A percentile compares a stretch with the other conserved stretches of the same genome.
Evolutionary conservation across 345 rosid genomes (phyloP).

Genomic region (Populus alba): DNA sequence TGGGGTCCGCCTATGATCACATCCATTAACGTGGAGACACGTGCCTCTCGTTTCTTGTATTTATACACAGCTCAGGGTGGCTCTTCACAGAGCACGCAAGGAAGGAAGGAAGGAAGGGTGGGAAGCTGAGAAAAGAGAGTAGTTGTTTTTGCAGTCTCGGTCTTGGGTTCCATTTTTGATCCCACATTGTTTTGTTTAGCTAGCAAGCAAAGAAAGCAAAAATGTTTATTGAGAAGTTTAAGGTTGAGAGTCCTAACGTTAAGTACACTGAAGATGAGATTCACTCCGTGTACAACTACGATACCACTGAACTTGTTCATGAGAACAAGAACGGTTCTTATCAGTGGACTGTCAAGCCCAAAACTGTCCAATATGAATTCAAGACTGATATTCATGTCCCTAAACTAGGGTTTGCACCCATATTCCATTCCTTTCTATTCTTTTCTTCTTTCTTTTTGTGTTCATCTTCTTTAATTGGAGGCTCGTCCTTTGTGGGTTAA

Average conservation of each 20-base stretch:
- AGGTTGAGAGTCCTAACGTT: conserved; percentile 86
- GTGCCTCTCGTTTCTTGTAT: conserved; percentile 27
- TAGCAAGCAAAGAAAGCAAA: neutral
- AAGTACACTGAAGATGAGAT: conserved; percentile 81
- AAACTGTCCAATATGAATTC: conserved; percentile 84
- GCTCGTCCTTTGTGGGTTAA: neutral
- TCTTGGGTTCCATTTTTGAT: neutral
- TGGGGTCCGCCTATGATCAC: neutral
- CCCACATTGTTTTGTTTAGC: neutral
- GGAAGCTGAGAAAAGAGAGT: neutral
- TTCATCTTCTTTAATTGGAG: neutral
- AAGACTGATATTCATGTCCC: conserved; percentile 76
- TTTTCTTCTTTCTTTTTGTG: neutral
- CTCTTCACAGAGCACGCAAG: neutral
- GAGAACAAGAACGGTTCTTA: conserved; percentile 73
- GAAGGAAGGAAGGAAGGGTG: neutral
- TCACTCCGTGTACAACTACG: conserved; percentile 76
- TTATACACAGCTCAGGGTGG: conserved; percentile 5
- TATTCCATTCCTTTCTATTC: neutral
- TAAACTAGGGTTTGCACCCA: conserved; percentile 66
- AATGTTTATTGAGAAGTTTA: conserved; percentile 85
- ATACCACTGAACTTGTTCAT: conserved; percentile 91
- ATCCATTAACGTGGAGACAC: conserved; percentile 33
- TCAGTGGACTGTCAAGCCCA: conserved; percentile 86
- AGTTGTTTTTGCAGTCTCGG: neutral